These are phyloP conservation scores for Limtongia smithiae DNA, from an alignment of 805 yeast species.

Conservation along the genomic window DNA sequence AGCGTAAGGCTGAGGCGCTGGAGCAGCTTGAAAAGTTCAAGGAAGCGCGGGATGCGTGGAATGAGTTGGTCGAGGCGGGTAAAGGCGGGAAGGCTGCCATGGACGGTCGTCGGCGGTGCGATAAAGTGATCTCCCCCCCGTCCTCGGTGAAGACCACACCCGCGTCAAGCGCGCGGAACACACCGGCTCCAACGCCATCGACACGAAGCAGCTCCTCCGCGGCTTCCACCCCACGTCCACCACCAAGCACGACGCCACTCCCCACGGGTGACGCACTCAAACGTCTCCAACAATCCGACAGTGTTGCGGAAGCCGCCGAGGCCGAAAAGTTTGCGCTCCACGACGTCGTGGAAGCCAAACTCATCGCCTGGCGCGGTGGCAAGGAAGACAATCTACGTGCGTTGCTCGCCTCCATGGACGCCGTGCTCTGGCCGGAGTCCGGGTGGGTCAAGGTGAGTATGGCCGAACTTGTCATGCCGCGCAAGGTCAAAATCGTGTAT, in stretches of 20 bases:
- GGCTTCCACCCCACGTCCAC: background rate
- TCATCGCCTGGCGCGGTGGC: conserved; percentile 65
- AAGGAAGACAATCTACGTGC: conserved; percentile 80
- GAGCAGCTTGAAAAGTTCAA: conserved; percentile 73
- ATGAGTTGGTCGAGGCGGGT: conserved; percentile 62
- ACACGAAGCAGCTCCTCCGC: too few relatives aligned
- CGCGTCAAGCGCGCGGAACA: conserved; percentile 9
- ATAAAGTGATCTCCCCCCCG: conserved; percentile 57
- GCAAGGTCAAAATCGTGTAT: conserved; percentile 80
- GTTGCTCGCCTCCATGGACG: conserved; percentile 64
- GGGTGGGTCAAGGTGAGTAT: conserved; percentile 65
- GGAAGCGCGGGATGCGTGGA: conserved; percentile 61
- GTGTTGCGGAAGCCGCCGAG: conserved; percentile 48
- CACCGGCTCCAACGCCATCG: too few relatives aligned
- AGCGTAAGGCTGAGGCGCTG: conserved; percentile 74
- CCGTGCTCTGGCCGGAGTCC: conserved; percentile 61
- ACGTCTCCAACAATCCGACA: conserved; percentile 49
- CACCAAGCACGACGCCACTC: conserved; percentile 7
- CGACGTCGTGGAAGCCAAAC: conserved; percentile 55
- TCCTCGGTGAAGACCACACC: conserved; percentile 37
- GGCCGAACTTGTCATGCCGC: conserved; percentile 79
- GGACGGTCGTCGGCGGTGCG: conserved; percentile 82
- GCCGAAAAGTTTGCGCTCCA: conserved; percentile 57
- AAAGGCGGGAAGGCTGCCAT: conserved; percentile 57
- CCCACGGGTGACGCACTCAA: conserved; percentile 41